These are phyloP conservation scores for Schizosaccharomyces octosporus DNA, from an alignment of 805 yeast genomes.

Conservation along the genomic window DNA sequence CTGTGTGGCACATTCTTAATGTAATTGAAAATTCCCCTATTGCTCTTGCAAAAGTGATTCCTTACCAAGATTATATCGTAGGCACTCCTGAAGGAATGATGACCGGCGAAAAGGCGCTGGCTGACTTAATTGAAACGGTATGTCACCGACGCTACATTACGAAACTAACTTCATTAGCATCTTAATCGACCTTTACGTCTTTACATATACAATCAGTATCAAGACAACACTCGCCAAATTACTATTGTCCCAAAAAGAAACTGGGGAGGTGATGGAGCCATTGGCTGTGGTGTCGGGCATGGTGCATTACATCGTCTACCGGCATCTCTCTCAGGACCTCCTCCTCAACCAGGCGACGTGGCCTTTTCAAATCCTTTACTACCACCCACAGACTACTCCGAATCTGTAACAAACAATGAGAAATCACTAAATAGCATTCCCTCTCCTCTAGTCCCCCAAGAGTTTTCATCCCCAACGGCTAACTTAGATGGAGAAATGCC, in stretches of 20 bases:
- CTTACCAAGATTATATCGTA: background rate
- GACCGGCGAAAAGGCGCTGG: background rate
- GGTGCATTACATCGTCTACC: conserved; percentile 2
- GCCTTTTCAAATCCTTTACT: background rate
- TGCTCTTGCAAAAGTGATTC: background rate
- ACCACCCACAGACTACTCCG: background rate
- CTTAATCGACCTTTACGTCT: conserved; percentile 1
- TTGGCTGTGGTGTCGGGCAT: conserved; percentile 1
- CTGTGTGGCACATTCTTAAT: conserved; percentile 1
- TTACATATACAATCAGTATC: conserved; percentile 1
- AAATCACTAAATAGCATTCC: background rate
- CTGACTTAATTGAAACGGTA: conserved; percentile 1
- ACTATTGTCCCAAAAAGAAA: background rate
- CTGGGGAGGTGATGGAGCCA: conserved; percentile 2
- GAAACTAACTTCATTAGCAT: background rate
- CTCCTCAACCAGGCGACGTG: conserved; percentile 1
- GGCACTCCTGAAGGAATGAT: conserved; percentile 2
- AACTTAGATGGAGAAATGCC: background rate
- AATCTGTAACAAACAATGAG: background rate
- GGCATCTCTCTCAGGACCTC: conserved; percentile 1
- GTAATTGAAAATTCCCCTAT: background rate
- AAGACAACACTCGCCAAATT: conserved; percentile 1
- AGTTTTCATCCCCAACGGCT: background rate
- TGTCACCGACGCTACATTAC: background rate
- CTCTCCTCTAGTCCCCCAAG: background rate